Percentiles rank a stretch among this genome's conserved stretches.
phyloP scores from a whole-genome alignment of 1,284 basidiomycete species.

The Ustilago sp. region DNA sequence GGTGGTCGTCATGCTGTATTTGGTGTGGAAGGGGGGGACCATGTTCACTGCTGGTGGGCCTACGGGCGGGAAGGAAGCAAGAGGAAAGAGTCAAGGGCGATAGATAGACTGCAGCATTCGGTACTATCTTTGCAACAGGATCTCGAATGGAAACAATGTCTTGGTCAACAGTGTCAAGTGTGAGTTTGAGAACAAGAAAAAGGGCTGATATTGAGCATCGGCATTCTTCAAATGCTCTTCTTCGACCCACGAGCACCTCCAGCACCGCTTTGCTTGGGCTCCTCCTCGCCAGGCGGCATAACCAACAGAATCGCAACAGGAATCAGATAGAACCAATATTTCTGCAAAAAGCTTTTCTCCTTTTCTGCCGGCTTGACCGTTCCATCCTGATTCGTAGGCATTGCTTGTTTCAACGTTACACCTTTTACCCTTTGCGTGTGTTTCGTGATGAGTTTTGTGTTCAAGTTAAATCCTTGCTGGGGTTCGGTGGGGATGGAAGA shows the following conservation, averaged over 20 bases:
- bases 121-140: too few relatives aligned
- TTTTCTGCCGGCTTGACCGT: constrained; percentile 20
- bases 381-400: constrained; percentile 47
- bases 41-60: constrained; percentile 13
- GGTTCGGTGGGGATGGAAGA: neutral
- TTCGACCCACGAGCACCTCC: neutral
- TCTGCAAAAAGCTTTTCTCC: constrained; percentile 52
- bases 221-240: too few relatives aligned
- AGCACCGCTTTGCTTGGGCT: constrained; percentile 26
- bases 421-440: neutral
- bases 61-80: neutral
- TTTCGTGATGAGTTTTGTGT: neutral
- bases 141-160: too few relatives aligned
- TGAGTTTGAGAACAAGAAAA: too few relatives aligned
- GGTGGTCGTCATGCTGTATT: constrained; percentile 50
- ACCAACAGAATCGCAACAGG: constrained; percentile 50
- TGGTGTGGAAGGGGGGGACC: constrained; percentile 52
- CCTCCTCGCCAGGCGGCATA: constrained; percentile 45
- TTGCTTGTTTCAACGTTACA: constrained; percentile 13
- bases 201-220: too few relatives aligned
- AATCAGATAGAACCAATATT: constrained; percentile 61
- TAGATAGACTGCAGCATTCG: neutral
- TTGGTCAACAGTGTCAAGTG: too few relatives aligned
- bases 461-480: neutral
- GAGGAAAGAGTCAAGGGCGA: neutral